A percentile compares a stretch with the other conserved stretches of the same genome.
Conservation (phyloP, 768 basidiomycete genomes). For the Cubamyces lactineus region DNA sequence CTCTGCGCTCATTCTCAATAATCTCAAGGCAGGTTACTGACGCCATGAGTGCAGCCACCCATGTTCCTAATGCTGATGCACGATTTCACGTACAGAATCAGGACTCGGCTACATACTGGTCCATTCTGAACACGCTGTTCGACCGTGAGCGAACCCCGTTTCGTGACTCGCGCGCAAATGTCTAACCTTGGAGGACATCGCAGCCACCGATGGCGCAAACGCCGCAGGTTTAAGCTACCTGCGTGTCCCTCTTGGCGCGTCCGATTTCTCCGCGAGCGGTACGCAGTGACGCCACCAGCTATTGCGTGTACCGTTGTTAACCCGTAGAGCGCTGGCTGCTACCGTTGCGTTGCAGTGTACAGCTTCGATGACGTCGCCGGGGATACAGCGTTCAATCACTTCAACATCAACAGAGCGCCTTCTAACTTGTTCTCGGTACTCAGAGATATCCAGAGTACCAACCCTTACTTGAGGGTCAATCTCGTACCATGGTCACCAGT, state of each 20-base stretch:
- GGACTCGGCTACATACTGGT: constrained; percentile 61
- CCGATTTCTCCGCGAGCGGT: constrained; percentile 70
- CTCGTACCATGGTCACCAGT: constrained; percentile 79
- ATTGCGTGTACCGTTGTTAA: too few species aligned
- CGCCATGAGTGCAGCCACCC: background rate
- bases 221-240: constrained; percentile 72
- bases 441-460: constrained; percentile 63
- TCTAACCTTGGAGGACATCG: background rate
- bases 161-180: background rate
- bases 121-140: constrained; percentile 61
- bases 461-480: constrained; percentile 55
- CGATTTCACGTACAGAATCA: constrained; percentile 40
- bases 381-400: constrained; percentile 59
- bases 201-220: constrained; percentile 61
- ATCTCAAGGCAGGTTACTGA: constrained; percentile 57
- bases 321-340: background rate
- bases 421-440: constrained; percentile 65
- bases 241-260: constrained; percentile 71
- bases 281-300: constrained; percentile 16
- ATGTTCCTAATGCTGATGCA: background rate
- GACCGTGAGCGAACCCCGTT: constrained; percentile 37
- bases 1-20: constrained; percentile 60
- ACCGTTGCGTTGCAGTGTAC: constrained; percentile 45
- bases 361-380: constrained; percentile 64
- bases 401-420: constrained; percentile 61